phyloP scores from a whole-genome alignment of 495 filamentous ascomycete species.

The Aspergillus mulundensis region DNA sequence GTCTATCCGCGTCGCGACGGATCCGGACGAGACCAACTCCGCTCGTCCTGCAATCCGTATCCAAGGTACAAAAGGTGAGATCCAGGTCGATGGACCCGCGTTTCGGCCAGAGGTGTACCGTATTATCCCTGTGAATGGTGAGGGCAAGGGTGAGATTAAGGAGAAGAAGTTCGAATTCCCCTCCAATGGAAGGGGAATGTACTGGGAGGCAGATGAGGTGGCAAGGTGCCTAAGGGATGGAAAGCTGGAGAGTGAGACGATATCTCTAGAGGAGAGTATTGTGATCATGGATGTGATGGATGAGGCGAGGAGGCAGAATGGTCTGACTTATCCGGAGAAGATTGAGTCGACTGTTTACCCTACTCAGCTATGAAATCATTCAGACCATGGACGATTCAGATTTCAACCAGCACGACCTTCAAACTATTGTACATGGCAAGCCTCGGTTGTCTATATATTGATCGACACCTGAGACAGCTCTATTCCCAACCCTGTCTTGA shows the following conservation, averaged over 20 bases:
- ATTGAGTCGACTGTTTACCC: slow-evolving; percentile 76
- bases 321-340: slow-evolving; percentile 70
- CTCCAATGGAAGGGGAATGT: slow-evolving; percentile 76
- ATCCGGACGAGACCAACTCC: slow-evolving; percentile 59
- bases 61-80: slow-evolving; percentile 81
- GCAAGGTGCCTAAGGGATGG: slow-evolving; percentile 80
- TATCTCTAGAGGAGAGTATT: slow-evolving; percentile 80
- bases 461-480: slow-evolving; percentile 13
- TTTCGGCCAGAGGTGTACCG: slow-evolving; percentile 67
- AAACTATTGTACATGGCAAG: slow-evolving; percentile 25
- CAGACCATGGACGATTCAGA: neutral
- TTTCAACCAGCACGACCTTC: slow-evolving; percentile 9
- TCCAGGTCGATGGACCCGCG: slow-evolving; percentile 72
- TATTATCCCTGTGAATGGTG: slow-evolving; percentile 45
- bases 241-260: slow-evolving; percentile 66
- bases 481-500: slow-evolving; percentile 10
- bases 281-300: slow-evolving; percentile 96
- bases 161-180: slow-evolving; percentile 64
- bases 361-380: slow-evolving; percentile 27
- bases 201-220: slow-evolving; percentile 92
- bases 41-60: slow-evolving; percentile 72
- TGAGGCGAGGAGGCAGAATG: slow-evolving; percentile 72
- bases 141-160: slow-evolving; percentile 45
- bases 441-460: slow-evolving; percentile 16
- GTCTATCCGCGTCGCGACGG: slow-evolving; percentile 60